Evolutionary conservation across 306 rosid genomes (phyloP), one percentile per base, ranked within the genome.

Genomic region (Pterocarpus santalinus): DNA sequence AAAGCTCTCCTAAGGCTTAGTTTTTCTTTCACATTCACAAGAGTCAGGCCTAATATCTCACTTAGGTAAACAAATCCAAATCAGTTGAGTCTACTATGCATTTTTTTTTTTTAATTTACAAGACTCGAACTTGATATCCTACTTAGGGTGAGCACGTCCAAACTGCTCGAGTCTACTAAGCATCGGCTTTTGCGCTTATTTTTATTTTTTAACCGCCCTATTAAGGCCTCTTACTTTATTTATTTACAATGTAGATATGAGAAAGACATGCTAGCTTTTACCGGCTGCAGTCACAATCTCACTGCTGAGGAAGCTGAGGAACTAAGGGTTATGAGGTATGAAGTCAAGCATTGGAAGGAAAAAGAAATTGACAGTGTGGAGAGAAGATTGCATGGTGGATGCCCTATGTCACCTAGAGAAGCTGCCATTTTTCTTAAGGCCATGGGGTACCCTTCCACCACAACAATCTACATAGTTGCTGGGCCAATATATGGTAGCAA

Each of bases 211-310:
- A 69, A 38, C 43, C 15, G 10, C 3, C 4, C 44, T 17, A 69
- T 67, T 53, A 33, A 73, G 60, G 60, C 17, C 64, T 36, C 76
- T 33, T 53, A 15, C 38, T 30, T 58, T 66, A 0, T 65, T n/a
- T 39, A 5, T 60, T 75, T 82, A 35, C 43, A 39, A 76, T 78
- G 79, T 81, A 95, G 99, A 87, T 96, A 96, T 75, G 99, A 96
- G 91, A 96, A 96, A 80, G 99, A 96, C 88, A 96, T 96, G 99
- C 91, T 96, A 62, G 94, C 99, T 34, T 96, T 96, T 85, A 96
- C 99, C 0, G 99, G 99, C 74, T 96, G 99, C 90, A 94, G 87
- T 80, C 91, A 96, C 85, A 96, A 96, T 84, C 97, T 96, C 56
- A 92, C 97, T 1, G 81, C 80, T 15, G 85, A 82, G 32, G 99